Evolutionary conservation across 495 filamentous ascomycete genomes (phyloP).

Genomic region (Penicillium odoratum): DNA sequence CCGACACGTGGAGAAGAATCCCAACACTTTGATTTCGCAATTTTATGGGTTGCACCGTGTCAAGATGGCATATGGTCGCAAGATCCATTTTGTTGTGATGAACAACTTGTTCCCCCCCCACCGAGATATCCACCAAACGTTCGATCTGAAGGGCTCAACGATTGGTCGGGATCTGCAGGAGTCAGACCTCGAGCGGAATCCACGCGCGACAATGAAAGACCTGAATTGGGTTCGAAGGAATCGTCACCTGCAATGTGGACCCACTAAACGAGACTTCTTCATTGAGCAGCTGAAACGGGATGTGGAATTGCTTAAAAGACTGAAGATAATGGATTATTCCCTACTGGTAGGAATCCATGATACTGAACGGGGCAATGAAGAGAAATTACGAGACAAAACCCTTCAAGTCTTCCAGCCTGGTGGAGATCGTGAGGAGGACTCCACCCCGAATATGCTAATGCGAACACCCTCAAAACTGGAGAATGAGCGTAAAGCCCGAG

Average conservation of each 20-base stretch:
- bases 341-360: constrained; percentile 95
- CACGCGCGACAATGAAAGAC: constrained; percentile 92
- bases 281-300: constrained; percentile 85
- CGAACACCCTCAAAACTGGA: constrained; percentile 95
- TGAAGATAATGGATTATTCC: constrained; percentile 99
- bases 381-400: constrained; percentile 92
- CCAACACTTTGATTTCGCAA: constrained; percentile 94
- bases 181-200: constrained; percentile 83
- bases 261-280: constrained; percentile 81
- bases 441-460: constrained; percentile 65
- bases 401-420: constrained; percentile 94
- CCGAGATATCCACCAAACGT: constrained; percentile 94
- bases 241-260: constrained; percentile 81
- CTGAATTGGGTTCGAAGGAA: constrained; percentile 92
- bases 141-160: constrained; percentile 97
- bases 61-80: constrained; percentile 96
- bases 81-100: constrained; percentile 99
- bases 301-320: constrained; percentile 76
- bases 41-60: constrained; percentile 98
- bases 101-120: constrained; percentile 99
- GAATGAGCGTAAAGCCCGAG: constrained; percentile 85
- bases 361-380: constrained; percentile 83
- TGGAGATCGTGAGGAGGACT: constrained; percentile 59
- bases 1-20: constrained; percentile 86
- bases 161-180: constrained; percentile 89